Percentiles rank a stretch among this genome's conserved stretches.
Conservation (phyloP, 108 stramenopile species). For the Nitzschia palea region DNA sequence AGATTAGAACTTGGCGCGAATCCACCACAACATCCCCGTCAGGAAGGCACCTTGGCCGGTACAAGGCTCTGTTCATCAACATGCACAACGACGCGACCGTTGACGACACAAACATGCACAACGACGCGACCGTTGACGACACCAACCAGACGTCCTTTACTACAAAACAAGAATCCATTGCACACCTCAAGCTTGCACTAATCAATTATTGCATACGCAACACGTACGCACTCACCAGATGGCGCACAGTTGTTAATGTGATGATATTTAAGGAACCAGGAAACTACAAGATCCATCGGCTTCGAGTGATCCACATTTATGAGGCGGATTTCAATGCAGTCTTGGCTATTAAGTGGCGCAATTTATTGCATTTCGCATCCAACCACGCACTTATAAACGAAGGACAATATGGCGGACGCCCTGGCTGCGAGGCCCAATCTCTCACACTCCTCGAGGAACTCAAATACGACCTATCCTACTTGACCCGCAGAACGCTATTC, state of each 20-base stretch:
- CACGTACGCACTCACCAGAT: no score
- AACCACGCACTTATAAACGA: background rate
- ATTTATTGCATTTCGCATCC: background rate
- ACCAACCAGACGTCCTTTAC: no score
- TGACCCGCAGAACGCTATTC: background rate
- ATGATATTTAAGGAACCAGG: no score
- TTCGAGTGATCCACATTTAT: background rate
- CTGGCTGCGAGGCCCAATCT: background rate
- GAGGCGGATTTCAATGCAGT: slow-evolving; percentile 7
- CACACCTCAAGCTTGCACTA: background rate
- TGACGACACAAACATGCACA: no score
- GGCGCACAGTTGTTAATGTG: no score
- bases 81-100: background rate
- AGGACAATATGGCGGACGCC: background rate
- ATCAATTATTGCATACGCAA: background rate
- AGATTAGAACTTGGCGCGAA: slow-evolving; percentile 2
- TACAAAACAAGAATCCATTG: background rate
- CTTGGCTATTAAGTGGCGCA: background rate
- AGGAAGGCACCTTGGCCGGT: background rate
- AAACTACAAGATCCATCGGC: background rate
- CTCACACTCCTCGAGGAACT: background rate
- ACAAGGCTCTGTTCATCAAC: background rate
- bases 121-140: no score
- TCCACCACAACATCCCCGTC: slow-evolving; percentile 6
- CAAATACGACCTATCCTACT: background rate